Percentiles rank a stretch among this genome's conserved stretches.
phyloP scores from a whole-genome alignment of 2,329 filamentous ascomycete species.

The Pestalotiopsis sp. region DNA sequence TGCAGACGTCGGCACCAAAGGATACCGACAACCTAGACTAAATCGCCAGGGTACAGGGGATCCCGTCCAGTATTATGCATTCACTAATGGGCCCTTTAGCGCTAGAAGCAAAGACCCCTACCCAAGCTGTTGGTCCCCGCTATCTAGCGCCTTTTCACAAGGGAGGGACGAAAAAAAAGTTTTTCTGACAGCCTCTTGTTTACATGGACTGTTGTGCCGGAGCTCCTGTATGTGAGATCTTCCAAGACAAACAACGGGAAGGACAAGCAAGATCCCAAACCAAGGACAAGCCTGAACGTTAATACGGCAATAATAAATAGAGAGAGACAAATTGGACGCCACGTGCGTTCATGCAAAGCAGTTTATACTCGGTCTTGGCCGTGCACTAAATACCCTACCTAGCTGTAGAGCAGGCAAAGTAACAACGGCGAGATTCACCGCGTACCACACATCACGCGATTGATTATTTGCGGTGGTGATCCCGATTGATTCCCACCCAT shows the following conservation, averaged over 20 bases:
- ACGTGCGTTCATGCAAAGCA: constrained; percentile 1
- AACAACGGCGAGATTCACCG: background rate
- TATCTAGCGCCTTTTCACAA: background rate
- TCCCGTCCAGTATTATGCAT: background rate
- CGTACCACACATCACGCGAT: background rate
- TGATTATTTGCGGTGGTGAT: constrained; percentile 5
- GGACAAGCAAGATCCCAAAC: background rate
- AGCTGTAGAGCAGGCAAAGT: background rate
- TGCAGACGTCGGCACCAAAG: background rate
- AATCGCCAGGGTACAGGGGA: background rate
- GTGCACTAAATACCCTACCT: background rate
- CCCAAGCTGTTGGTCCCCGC: background rate
- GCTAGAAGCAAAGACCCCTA: background rate
- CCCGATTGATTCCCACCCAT: background rate
- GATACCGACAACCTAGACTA: background rate
- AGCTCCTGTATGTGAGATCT: background rate
- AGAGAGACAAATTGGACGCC: background rate
- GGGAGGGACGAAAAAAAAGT: background rate
- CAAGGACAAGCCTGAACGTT: background rate
- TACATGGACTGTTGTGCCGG: background rate
- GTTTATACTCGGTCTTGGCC: constrained; percentile 3
- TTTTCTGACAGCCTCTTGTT: background rate
- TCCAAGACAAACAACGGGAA: background rate
- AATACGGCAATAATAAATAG: background rate
- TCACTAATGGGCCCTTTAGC: background rate